Base-by-base conservation (phyloP, 2,329 filamentous ascomycete species). In the Talaromyces sp. region DNA sequence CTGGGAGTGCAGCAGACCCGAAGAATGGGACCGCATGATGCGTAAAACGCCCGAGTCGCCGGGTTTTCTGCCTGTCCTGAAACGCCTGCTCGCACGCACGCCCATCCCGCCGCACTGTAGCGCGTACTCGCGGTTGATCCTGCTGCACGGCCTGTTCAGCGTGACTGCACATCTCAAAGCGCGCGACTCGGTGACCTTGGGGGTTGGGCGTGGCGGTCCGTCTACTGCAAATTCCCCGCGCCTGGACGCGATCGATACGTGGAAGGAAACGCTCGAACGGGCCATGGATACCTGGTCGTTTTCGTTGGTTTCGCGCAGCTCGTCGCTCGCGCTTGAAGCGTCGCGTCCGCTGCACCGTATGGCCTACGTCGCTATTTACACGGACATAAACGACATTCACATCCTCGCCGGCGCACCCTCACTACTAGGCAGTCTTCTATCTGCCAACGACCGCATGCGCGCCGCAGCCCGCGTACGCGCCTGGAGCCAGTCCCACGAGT, bases 211-310 rank as follows among this genome's bases (percentile, higher is more conserved):
- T 17, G 35, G 54, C 35, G 43, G 35, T 2, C 24, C 49, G 7
- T 57, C 56, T 9, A 56, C 38, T 7, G 58, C 58, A 9, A 50
- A 62, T 26, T 59, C 62, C 21, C 51, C 63, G 14, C 55, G 62
- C 24, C 21, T 55, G 2, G 53, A 52, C 29, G 54, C 64, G 1
- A 62, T 63, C n/a, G 68, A 70, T 49, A 62, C 61, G 9, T 69
- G 68, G 68, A 66, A 65, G 56, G 66, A 68, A n/a, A 68, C 65
- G 2, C 41, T 70, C 24, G 67, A 69, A 27, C 63, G 61, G 4
- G 68, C 68, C 9, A 65, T 70, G 27, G 68, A 70, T 27, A 69
- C 67, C 9, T 70, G 68, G 68, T 69, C 68, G 6, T 69, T 67
- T 55, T 70, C 64, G 8, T 63, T 69, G 5, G 62, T 69, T 8